Evolutionary conservation across 2,329 filamentous ascomycete species (phyloP), one percentile per base, ranked within the genome.

Genomic region (Xylariomycetidae sp.): DNA sequence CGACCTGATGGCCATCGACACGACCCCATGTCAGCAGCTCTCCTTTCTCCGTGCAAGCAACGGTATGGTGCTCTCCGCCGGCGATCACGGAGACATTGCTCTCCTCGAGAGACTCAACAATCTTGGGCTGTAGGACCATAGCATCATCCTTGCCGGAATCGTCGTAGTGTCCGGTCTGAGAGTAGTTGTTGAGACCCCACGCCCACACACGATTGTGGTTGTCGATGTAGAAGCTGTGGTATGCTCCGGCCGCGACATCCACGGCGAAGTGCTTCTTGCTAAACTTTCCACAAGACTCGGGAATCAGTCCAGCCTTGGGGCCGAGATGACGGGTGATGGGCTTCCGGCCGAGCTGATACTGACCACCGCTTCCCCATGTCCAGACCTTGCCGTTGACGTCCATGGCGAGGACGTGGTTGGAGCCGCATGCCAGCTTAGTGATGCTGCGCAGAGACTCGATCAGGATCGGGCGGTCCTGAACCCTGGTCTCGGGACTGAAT

Each of bases 301-400:
- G 78, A 30, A 66, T 62, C 8, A 58, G 49, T 5, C 49, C 50
- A 8, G 45, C 45, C 16, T 37, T 38, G n/a, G 47, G 36, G 4
- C 48, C 48, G 26, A 42, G 43, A 11, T 47, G 49, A 26, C 54
- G 50, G 5, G 38, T 46, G 6, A 67, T 63, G 2, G 78, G 80
- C 46, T 80, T 72, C 46, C 82, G 73, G 25, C 84, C 85, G 22
- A 87, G 69, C 13, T 82, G 80, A 37, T 77, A 78, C 48, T 87
- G 81, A 44, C 87, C 83, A 54, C 89, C 88, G 44, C 87, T 82
- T 41, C 85, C 85, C 84, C 86, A 89, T 19, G 84, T 85, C 38
- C 78, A 69, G 52, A 89, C 66, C 48, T 67, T 69, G 44, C 82
- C 84, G 8, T 86, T 70, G 52, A 82, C 76, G 50, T 82, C 80